Evolutionary conservation across 2,329 filamentous ascomycete species (phyloP).

Genomic region (Beauveria medogensis): DNA sequence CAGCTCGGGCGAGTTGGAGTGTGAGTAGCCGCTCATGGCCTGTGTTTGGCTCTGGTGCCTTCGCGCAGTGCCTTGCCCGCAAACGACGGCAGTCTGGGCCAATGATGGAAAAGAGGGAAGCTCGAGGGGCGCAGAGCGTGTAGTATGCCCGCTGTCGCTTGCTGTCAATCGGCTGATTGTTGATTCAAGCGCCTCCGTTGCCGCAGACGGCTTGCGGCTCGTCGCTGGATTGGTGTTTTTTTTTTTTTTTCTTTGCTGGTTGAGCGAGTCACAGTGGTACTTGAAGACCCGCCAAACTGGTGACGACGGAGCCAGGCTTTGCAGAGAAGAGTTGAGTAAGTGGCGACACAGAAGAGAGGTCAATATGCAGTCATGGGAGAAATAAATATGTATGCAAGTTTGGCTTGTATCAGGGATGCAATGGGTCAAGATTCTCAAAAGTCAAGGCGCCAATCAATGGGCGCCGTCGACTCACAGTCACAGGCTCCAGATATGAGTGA

Average conservation of each 20-base stretch:
- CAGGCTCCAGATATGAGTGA: conserved; percentile 6
- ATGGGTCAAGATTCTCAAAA: not conserved
- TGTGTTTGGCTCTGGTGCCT: not conserved
- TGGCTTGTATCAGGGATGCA: not conserved
- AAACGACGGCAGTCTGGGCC: not conserved
- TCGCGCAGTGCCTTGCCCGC: not conserved
- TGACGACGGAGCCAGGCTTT: not conserved
- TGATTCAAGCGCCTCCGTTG: not conserved
- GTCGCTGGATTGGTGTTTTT: conserved; percentile 1
- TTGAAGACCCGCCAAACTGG: conserved; percentile 2
- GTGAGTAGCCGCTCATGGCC: conserved; percentile 25
- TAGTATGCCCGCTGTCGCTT: not conserved
- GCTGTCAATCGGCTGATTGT: not conserved
- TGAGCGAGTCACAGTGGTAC: not conserved
- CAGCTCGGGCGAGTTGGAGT: conserved; percentile 30
- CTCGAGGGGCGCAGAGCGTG: not conserved
- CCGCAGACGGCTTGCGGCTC: not conserved
- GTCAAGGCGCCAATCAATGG: not conserved
- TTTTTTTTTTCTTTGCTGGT: not conserved
- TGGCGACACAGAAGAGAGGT: not conserved
- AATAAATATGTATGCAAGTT: not conserved
- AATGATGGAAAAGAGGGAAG: not conserved
- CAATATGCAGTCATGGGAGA: too few relatives aligned
- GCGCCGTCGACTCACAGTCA: conserved; percentile 5
- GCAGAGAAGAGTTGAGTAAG: not conserved